phyloP scores from a whole-genome alignment of 257 asterid genomes.

The Solanum pennellii region DNA sequence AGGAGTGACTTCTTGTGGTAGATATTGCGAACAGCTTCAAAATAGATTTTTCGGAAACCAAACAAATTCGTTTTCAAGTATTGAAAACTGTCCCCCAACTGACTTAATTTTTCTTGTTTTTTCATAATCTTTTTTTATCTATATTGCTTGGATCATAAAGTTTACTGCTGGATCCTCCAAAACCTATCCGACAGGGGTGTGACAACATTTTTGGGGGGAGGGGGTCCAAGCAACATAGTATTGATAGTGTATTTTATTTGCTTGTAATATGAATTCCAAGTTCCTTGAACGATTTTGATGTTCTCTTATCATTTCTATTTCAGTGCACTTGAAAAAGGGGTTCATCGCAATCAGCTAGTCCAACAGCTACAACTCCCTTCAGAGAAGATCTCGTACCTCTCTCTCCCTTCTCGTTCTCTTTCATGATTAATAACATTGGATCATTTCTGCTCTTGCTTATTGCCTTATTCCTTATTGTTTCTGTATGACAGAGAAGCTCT shows the following conservation, averaged over 20 bases:
- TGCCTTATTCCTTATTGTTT: neutral
- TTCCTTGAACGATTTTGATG: neutral
- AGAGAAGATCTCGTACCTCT: conserved; percentile 37
- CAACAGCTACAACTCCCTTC: conserved; percentile 42
- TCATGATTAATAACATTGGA: neutral
- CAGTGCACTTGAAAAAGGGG: conserved; percentile 55
- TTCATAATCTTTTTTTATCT: neutral
- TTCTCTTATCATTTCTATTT: conserved; percentile 7
- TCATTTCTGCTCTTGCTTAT: neutral
- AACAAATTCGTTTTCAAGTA: neutral
- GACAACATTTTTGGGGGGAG: neutral
- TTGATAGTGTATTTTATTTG: neutral
- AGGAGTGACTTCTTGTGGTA: neutral
- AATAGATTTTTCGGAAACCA: neutral
- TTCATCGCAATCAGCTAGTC: conserved; percentile 47
- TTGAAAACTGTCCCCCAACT: neutral
- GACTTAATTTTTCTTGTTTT: neutral
- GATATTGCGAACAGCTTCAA: neutral
- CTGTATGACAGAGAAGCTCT: conserved; percentile 48
- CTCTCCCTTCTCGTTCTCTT: neutral
- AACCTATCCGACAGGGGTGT: neutral
- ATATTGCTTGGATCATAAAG: neutral
- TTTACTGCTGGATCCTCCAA: neutral
- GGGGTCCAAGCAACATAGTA: neutral
- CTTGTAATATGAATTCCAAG: neutral